Base-by-base conservation (phyloP, 2,329 filamentous ascomycete genomes). In the Penicillium paneum region DNA sequence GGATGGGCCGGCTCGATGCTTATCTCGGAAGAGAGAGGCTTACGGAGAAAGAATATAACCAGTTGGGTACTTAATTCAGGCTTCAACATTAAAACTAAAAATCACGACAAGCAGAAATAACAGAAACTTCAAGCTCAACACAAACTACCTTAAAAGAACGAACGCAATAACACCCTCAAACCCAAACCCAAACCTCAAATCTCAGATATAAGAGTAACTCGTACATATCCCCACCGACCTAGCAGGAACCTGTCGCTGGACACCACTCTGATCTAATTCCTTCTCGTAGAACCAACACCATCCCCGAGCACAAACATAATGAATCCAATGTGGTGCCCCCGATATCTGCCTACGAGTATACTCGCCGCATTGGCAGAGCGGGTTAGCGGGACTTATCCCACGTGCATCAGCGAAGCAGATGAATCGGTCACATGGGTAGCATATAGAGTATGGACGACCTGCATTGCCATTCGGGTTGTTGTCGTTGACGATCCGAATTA, bases 281-380 rank as follows among this genome's bases (percentile, higher is more conserved):
- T 41, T 10, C 12, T 28, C 19, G 35, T 57, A 51, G 47, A 54
- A 59, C 3, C 24, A 1, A 38, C 54, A 59, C 13, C 8, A 3
- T 11, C 54, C 50, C n/a, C 21, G 29, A 19, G 28, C 29, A 24
- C 57, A 59, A 29, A 54, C 54, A 54, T 51, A 59, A 28, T 57
- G 54, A 41, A 52, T 26, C 12, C 46, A 45, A 36, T 52, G 28
- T 2, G 35, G 43, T 15, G 42, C 19, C 8, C 50, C 50, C 10
- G 47, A 41, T 6, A 46, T 32, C 35, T 54, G 57, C 29, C 43
- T 44, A 31, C 57, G 38, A 42, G 47, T 47, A 12, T 49, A 52
- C 21, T 10, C 3, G 10, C 54, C 39, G 32, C 57, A 59, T 3
- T 24, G 10, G 31, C 56, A 59, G 17, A 10, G 28, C 6, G 50